These are phyloP conservation scores for Polychytrium aggregatum DNA, from an alignment of 192 early-diverging fungal genomes.

Conservation along the genomic window DNA sequence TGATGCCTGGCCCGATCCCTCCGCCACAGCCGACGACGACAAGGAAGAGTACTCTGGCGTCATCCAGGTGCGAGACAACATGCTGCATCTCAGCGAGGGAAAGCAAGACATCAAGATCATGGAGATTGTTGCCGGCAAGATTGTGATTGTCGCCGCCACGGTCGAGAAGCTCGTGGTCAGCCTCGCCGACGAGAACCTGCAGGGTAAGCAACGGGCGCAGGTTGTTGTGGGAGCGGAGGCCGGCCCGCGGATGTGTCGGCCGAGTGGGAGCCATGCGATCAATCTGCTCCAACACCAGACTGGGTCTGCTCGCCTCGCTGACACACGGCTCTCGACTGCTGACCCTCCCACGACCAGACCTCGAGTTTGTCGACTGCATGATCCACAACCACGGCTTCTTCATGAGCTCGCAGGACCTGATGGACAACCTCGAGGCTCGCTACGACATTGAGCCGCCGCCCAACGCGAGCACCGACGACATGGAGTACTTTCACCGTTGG, in stretches of 20 bases:
- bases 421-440: conserved; percentile 43
- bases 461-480: conserved; percentile 12
- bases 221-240: no score
- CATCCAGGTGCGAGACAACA: conserved; percentile 15
- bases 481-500: conserved; percentile 34
- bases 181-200: conserved; percentile 49
- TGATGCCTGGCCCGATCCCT: no score
- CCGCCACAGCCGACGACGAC: not conserved
- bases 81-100: conserved; percentile 40
- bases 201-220: conserved; percentile 26
- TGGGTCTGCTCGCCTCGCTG: no score
- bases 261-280: no score
- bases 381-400: conserved; percentile 50
- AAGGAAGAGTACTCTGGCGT: not conserved
- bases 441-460: conserved; percentile 39
- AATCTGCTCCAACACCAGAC: no score
- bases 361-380: conserved; percentile 56
- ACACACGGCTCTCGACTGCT: not conserved
- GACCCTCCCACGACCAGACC: no score
- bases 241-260: no score
- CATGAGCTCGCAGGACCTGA: conserved; percentile 37
- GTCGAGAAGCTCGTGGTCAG: conserved; percentile 49
- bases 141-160: conserved; percentile 50
- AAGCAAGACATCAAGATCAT: conserved; percentile 44
- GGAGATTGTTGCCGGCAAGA: conserved; percentile 36